A percentile compares a stretch with the other conserved stretches of the same genome.
phyloP scores from a whole-genome alignment of 805 yeast species.

The Saccharomycopsis sp. region DNA sequence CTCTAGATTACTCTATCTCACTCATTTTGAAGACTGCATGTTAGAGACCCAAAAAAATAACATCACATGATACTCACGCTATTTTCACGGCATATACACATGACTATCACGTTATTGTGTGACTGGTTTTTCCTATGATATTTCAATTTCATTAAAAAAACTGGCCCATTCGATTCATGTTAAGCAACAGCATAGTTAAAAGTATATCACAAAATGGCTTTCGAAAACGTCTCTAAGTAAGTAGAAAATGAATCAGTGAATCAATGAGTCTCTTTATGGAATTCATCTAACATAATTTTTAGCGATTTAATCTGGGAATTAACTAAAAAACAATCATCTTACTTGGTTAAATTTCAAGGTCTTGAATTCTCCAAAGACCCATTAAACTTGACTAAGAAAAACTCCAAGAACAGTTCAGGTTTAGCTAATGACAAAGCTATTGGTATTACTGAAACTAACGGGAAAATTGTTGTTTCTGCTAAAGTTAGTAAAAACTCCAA shows the following conservation, averaged over 20 bases:
- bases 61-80: not conserved
- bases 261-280: not conserved
- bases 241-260: not conserved
- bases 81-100: not conserved
- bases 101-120: slow-evolving; percentile 2
- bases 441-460: slow-evolving; percentile 35
- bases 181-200: slow-evolving; percentile 2
- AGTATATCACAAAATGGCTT: slow-evolving; percentile 13
- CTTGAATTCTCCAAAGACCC: slow-evolving; percentile 42
- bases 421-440: slow-evolving; percentile 43
- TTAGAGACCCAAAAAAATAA: too few relatives aligned
- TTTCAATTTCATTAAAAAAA: not conserved
- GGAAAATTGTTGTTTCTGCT: slow-evolving; percentile 35
- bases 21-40: too few relatives aligned
- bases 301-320: slow-evolving; percentile 47
- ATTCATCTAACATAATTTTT: not conserved
- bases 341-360: slow-evolving; percentile 41
- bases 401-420: slow-evolving; percentile 43
- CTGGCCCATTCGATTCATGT: not conserved
- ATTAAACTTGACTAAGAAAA: slow-evolving; percentile 39
- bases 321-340: slow-evolving; percentile 40
- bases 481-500: slow-evolving; percentile 39
- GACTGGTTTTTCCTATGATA: slow-evolving; percentile 2
- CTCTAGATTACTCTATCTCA: too few relatives aligned
- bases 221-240: slow-evolving; percentile 12